A percentile compares a stretch with the other conserved stretches of the same genome.
Evolutionary conservation across 164 flowering plant species (phyloP).

Genomic region (Annona cherimola): DNA sequence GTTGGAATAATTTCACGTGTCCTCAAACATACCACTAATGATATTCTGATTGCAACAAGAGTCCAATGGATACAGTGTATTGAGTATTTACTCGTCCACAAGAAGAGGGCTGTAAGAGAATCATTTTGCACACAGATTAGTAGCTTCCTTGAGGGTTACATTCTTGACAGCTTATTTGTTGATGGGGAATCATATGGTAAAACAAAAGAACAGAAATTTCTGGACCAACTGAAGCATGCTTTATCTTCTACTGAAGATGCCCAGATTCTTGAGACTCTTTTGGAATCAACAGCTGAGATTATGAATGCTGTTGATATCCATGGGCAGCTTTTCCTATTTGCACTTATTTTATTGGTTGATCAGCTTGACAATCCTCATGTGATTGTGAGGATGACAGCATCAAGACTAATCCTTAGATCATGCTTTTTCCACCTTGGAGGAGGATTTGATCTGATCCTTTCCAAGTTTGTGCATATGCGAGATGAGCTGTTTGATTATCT

Average conservation of each 20-base stretch:
- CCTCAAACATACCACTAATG: slow-evolving; percentile 53
- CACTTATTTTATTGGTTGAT: slow-evolving; percentile 74
- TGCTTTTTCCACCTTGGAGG: slow-evolving; percentile 69
- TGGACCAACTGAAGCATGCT: slow-evolving; percentile 68
- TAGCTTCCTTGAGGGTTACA: slow-evolving; percentile 50
- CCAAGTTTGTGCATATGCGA: slow-evolving; percentile 50
- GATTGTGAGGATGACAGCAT: slow-evolving; percentile 64
- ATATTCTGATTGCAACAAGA: slow-evolving; percentile 39
- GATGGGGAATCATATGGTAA: slow-evolving; percentile 31
- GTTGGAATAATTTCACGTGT: slow-evolving; percentile 51
- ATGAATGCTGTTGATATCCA: slow-evolving; percentile 68
- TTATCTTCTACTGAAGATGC: slow-evolving; percentile 59
- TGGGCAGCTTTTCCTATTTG: slow-evolving; percentile 56
- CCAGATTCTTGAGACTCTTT: slow-evolving; percentile 59
- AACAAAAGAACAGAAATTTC: slow-evolving; percentile 54
- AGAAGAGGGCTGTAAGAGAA: slow-evolving; percentile 62
- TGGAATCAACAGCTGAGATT: slow-evolving; percentile 67
- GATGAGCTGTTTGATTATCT: slow-evolving; percentile 80
- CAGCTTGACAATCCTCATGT: slow-evolving; percentile 77
- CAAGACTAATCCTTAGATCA: slow-evolving; percentile 61
- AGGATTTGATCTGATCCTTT: slow-evolving; percentile 57
- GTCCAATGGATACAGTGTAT: slow-evolving; percentile 69
- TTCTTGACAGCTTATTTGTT: slow-evolving; percentile 51
- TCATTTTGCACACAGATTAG: slow-evolving; percentile 71
- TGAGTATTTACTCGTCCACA: slow-evolving; percentile 56